Evolutionary conservation across 768 basidiomycete species (phyloP).

Genomic region (Lactifluus subvellereus): DNA sequence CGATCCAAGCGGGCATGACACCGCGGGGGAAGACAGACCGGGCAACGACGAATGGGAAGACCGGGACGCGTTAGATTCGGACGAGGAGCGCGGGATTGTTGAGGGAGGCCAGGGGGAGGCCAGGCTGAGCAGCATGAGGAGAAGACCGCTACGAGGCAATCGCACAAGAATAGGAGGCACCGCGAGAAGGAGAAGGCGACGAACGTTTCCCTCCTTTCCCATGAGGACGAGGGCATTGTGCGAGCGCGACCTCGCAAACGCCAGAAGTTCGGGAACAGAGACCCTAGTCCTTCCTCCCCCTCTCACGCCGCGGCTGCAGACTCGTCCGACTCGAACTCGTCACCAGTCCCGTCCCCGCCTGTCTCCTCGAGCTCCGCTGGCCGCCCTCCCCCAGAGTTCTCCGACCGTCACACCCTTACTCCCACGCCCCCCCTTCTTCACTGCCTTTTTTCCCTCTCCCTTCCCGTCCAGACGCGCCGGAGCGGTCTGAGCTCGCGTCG

Average conservation of each 20-base stretch:
- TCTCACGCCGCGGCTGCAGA: background rate
- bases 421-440: constrained; percentile 31
- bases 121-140: background rate
- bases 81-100: background rate
- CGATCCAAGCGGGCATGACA: constrained; percentile 26
- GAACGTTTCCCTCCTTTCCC: background rate
- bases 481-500: constrained; percentile 60
- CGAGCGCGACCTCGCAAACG: constrained; percentile 39
- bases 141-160: background rate
- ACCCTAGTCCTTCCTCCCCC: background rate
- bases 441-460: constrained; percentile 71
- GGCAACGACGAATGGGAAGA: background rate
- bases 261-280: constrained; percentile 22
- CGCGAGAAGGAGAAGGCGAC: constrained; percentile 7
- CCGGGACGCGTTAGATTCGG: background rate
- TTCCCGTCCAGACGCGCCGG: constrained; percentile 58
- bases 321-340: background rate
- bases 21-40: constrained; percentile 14
- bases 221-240: background rate
- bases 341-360: background rate
- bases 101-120: background rate
- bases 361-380: constrained; percentile 5
- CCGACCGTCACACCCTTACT: constrained; percentile 3
- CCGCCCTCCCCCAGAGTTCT: constrained; percentile 2
- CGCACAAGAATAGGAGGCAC: constrained; percentile 1